Percentiles rank a stretch among this genome's conserved stretches.
Evolutionary conservation across 495 filamentous ascomycete species (phyloP).

Genomic region (Hyaloscypha finlandica): DNA sequence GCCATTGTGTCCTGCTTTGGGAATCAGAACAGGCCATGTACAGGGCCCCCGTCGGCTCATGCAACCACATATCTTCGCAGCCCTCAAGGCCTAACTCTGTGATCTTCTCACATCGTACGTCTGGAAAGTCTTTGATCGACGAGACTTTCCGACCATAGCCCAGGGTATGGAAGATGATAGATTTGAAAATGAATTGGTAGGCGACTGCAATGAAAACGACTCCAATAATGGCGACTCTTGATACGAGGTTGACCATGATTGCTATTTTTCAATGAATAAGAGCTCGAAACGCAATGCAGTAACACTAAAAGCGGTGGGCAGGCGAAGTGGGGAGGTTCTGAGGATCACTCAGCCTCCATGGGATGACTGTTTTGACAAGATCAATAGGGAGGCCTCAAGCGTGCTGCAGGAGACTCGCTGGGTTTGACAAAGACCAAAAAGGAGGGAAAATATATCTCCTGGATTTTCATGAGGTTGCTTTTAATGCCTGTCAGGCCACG

Average conservation of each 20-base stretch:
- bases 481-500: too few relatives aligned
- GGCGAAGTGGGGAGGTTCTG: too few relatives aligned
- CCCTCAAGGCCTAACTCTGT: conserved; percentile 38
- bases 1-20: conserved; percentile 30
- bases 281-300: background rate
- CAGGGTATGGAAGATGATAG: conserved; percentile 24
- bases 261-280: background rate
- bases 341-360: too few relatives aligned
- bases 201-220: conserved; percentile 20
- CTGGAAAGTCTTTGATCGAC: conserved; percentile 36
- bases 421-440: too few relatives aligned
- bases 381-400: too few relatives aligned
- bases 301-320: too few relatives aligned
- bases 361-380: too few relatives aligned
- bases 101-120: conserved; percentile 37
- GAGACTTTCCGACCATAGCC: conserved; percentile 35
- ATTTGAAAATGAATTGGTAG: conserved; percentile 30
- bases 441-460: background rate
- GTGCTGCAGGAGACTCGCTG: too few relatives aligned
- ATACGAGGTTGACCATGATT: conserved; percentile 19
- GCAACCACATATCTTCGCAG: conserved; percentile 46
- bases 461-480: background rate
- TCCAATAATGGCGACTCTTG: conserved; percentile 15
- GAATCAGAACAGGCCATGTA: conserved; percentile 42
- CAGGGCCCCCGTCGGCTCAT: conserved; percentile 36